Base-by-base conservation (phyloP, 2,329 filamentous ascomycete species). In the Sphaerulina populicola region DNA sequence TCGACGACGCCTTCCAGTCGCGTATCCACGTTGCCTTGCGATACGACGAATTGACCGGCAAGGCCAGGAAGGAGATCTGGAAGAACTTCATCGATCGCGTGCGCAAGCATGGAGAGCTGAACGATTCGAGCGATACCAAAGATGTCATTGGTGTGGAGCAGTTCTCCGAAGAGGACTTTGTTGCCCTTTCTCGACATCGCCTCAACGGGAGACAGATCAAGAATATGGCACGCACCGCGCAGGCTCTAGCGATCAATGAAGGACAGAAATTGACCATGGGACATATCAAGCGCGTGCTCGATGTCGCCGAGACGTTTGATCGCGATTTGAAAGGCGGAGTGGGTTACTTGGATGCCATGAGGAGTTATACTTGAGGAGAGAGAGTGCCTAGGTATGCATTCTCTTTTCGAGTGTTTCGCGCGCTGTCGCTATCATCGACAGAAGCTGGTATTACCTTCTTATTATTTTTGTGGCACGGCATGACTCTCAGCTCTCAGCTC, bases 1-100 rank as follows among this genome's bases (percentile, higher is more conserved):
- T 95, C 62, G 89, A 95, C 61, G 87, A 93, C 55, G 89, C 89
- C 0, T 94, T 94, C 74, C 86, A 93, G 65, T 87, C 82, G 8
- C 81, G 89, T 21, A 94, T 94, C 55, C 88, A 94, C 66, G 83
- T 94, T 60, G 86, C 88, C 0, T 74, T 95, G 7, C 78, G 85
- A 27, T 95, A 94, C 68, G 85, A 86, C 36, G 81, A 85, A 44
- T 76, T 94, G 7, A 82, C 81, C 36, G 67, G 72, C 4, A 83
- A 84, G 62, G 88, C 88, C 9, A 85, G 86, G 70, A 83, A 82
- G 60, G 77, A 80, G 9, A 86, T 95, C 41, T 94, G 91, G 81
- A 83, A 83, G 69, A 83, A 89, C 70, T 94, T 94, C 68, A 74
- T 95, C 36, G 81, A 85, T 52, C 80, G 82, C 31, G 87, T 90